Evolutionary conservation across 75 land plant genomes (phyloP).

Genomic region (Ceratopteris richardii): DNA sequence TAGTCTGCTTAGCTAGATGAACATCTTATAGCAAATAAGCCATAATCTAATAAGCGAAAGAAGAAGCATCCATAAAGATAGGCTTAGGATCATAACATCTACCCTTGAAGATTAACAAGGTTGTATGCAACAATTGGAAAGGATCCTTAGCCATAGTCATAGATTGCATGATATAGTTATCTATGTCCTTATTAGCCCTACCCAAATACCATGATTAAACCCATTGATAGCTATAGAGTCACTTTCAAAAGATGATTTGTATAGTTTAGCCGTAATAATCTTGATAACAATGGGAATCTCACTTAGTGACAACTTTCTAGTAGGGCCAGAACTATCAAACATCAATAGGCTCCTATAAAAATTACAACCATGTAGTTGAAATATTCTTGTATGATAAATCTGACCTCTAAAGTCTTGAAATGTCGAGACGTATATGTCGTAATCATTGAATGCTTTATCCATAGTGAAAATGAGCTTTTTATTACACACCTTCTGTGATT

Average conservation of each 20-base stretch:
- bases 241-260: neutral
- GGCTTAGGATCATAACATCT: neutral
- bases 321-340: neutral
- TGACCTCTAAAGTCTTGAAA: slow-evolving; percentile 2
- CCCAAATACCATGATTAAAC: neutral
- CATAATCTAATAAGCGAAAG: slow-evolving; percentile 1
- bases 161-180: neutral
- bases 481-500: neutral
- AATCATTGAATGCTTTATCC: neutral
- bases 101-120: neutral
- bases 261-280: neutral
- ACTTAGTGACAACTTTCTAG: neutral
- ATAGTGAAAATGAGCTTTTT: neutral
- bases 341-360: neutral
- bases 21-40: neutral
- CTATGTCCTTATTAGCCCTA: neutral
- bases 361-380: neutral
- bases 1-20: neutral
- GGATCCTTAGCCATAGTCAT: slow-evolving; percentile 1
- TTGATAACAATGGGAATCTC: neutral
- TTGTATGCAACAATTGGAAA: neutral
- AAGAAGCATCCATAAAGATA: slow-evolving; percentile 1
- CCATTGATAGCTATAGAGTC: neutral
- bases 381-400: neutral
- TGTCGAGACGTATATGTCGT: neutral